Percentiles rank a stretch among this genome's conserved stretches.
Evolutionary conservation across 495 filamentous ascomycete species (phyloP).

Genomic region (Neurospora sp.): DNA sequence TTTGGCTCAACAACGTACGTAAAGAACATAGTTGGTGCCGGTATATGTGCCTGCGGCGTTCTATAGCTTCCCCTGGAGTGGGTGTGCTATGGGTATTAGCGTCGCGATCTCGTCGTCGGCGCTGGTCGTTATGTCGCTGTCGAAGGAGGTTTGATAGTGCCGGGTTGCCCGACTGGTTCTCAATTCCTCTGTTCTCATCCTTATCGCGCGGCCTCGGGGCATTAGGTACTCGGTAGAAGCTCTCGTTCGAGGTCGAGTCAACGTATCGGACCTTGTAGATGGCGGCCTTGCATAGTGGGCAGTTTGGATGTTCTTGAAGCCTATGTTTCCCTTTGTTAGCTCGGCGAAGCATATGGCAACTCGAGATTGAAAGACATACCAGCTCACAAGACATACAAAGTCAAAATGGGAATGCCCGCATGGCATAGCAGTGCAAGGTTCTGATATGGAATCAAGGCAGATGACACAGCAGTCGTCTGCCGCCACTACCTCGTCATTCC

Average conservation of each 20-base stretch:
- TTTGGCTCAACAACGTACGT: background rate
- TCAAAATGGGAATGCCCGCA: slow-evolving; percentile 78
- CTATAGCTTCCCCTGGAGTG: slow-evolving; percentile 46
- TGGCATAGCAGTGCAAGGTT: slow-evolving; percentile 58
- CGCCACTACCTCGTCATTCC: slow-evolving; percentile 1
- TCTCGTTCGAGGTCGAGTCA: slow-evolving; percentile 39
- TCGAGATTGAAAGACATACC: slow-evolving; percentile 26
- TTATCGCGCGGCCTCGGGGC: background rate
- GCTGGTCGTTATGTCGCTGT: slow-evolving; percentile 9
- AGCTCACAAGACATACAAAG: slow-evolving; percentile 73
- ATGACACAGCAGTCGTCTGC: slow-evolving; percentile 46
- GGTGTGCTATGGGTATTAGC: slow-evolving; percentile 8
- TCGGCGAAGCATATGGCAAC: background rate
- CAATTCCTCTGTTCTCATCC: background rate
- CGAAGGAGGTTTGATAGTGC: background rate
- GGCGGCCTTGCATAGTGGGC: slow-evolving; percentile 69
- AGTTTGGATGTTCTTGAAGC: slow-evolving; percentile 57
- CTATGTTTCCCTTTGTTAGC: background rate
- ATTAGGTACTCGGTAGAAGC: slow-evolving; percentile 32
- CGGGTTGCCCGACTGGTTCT: background rate
- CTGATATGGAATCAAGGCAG: slow-evolving; percentile 67
- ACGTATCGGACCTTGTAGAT: slow-evolving; percentile 62
- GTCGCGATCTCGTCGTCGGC: slow-evolving; percentile 10
- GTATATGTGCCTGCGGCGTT: slow-evolving; percentile 67
- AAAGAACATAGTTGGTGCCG: slow-evolving; percentile 65